Percentiles rank a stretch among this genome's conserved stretches.
phyloP scores from a whole-genome alignment of 495 filamentous ascomycete genomes.

The Immersiella caudata region DNA sequence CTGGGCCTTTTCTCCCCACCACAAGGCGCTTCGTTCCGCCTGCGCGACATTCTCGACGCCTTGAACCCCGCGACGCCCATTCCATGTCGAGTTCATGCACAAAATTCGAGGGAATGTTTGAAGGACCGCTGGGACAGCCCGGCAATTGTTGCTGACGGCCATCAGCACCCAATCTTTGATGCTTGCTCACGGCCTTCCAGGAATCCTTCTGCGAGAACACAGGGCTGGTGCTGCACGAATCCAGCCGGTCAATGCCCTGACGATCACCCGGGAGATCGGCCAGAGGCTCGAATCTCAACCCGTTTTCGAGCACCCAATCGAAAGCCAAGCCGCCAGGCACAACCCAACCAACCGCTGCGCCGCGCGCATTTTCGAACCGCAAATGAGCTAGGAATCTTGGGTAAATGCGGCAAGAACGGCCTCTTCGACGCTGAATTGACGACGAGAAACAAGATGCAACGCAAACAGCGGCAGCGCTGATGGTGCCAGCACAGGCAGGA shows the following conservation, averaged over 20 bases:
- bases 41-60: not conserved
- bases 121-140: not conserved
- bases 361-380: not conserved
- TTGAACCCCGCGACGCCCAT: not conserved
- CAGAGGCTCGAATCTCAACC: constrained; percentile 14
- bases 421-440: not conserved
- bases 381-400: not conserved
- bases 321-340: not conserved
- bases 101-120: not conserved
- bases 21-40: not conserved
- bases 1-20: not conserved
- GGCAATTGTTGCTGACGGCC: not conserved
- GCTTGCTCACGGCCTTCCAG: not conserved
- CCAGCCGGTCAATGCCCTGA: constrained; percentile 7
- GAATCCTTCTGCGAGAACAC: not conserved
- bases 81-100: not conserved
- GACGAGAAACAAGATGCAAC: not conserved
- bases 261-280: constrained; percentile 20
- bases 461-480: not conserved
- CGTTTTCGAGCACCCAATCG: constrained; percentile 11
- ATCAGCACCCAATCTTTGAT: not conserved
- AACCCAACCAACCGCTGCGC: not conserved
- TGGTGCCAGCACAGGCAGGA: not conserved
- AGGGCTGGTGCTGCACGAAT: not conserved
- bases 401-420: not conserved